Percentiles rank a stretch among this genome's conserved stretches.
phyloP scores from a whole-genome alignment of 345 rosid species.

The Populus tremula region DNA sequence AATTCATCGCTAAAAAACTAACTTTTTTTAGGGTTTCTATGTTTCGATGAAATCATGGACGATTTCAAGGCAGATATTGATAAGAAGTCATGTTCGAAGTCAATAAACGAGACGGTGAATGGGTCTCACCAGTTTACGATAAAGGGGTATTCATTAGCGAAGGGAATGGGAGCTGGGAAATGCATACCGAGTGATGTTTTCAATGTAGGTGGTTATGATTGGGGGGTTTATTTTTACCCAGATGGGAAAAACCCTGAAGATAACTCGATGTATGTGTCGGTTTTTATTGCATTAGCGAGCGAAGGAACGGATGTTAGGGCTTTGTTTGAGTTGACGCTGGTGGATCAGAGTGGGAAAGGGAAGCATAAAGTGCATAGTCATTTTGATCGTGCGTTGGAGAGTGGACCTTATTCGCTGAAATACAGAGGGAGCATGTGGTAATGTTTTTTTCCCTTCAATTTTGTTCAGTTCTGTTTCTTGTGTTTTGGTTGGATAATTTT shows the following conservation, averaged over 20 bases:
- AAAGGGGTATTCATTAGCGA: constrained; percentile 75
- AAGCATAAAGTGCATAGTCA: constrained; percentile 91
- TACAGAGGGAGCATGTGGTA: constrained; percentile 98
- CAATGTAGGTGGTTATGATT: constrained; percentile 83
- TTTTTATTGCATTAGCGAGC: constrained; percentile 82
- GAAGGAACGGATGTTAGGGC: constrained; percentile 95
- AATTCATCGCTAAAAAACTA: neutral
- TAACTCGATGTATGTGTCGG: constrained; percentile 62
- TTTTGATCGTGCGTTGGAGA: constrained; percentile 83
- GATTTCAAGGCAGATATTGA: constrained; percentile 29
- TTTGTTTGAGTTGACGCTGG: constrained; percentile 71
- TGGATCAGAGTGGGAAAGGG: constrained; percentile 93
- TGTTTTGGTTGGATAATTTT: neutral
- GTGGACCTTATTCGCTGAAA: constrained; percentile 85
- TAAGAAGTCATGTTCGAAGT: constrained; percentile 49
- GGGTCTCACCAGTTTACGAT: constrained; percentile 81
- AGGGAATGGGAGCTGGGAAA: constrained; percentile 77
- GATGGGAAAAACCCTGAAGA: constrained; percentile 89
- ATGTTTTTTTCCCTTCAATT: neutral
- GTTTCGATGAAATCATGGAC: constrained; percentile 48
- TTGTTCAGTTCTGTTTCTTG: neutral
- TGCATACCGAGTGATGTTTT: constrained; percentile 76
- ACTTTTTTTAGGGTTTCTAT: neutral
- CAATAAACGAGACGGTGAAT: constrained; percentile 70
- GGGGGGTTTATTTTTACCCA: constrained; percentile 94